Evolutionary conservation across 352 stramenopile species (phyloP), one percentile per base, ranked within the genome.

Genomic region (Phytophthora colocasiae): DNA sequence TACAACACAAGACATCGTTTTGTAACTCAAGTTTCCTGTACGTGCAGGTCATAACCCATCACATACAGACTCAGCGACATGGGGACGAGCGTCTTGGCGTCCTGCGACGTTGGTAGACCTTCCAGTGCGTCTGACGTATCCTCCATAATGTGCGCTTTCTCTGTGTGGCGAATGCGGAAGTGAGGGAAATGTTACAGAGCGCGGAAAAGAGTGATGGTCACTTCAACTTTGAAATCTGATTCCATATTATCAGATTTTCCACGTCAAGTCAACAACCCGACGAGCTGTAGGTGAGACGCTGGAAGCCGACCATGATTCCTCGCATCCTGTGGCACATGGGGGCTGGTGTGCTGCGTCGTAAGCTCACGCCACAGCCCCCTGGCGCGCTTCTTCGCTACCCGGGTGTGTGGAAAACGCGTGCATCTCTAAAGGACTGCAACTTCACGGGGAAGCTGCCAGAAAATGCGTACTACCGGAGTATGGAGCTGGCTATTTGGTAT

Each of bases 401-500:
- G 19, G 75, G 74, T 24, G 69, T 91, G 1, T 91, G 58, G 59
- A 67, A 81, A 47, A 80, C 78, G 34, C 80, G 80, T 41, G 80
- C 81, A 7, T 81, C 78, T 22, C 64, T 91, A 39, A 78, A 71
- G 29, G 83, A 91, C 66, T 89, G 78, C 67, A 77, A 84, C 24
- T 80, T 85, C 66, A 60, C 58, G 24, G 51, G 60, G 57, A 86
- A 77, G 39, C 66, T 92, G 15, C 75, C 69, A 10, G 80, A 92
- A 56, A 86, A 88, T 56, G 80, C 81, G 9, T 92, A 89, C 65
- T 87, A 90, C 44, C 82, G 77, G 45, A 82, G 81, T 48, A 90
- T 92, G 81, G 83, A 92, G 71, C 69, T 89, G 44, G 77, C 83
- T 6, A 87, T 90, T 60, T 90, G 81, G 79, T 90, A 90, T 50